Conservation (phyloP, 148 eudicot species). For the Camellia japonica region DNA sequence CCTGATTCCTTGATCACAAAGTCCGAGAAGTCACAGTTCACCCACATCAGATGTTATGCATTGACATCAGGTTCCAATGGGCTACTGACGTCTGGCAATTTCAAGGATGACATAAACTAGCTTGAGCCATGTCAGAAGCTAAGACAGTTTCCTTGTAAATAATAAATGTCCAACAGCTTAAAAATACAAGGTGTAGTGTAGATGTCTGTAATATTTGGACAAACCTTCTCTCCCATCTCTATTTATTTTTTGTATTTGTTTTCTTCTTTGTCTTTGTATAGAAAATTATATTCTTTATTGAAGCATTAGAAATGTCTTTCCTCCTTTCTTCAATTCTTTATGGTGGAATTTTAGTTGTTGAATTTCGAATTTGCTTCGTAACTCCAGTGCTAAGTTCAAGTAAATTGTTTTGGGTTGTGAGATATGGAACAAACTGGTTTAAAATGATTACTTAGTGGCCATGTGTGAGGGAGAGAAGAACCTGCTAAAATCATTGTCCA, state of each 20-base stretch:
- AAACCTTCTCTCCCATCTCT: not conserved
- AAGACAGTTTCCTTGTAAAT: conserved; percentile 18
- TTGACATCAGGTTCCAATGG: not conserved
- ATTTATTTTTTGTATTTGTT: not conserved
- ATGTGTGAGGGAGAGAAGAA: too few relatives aligned
- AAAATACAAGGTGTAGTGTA: conserved; percentile 14
- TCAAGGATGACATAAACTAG: conserved; percentile 12
- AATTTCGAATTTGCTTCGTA: not conserved
- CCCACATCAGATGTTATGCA: conserved; percentile 7
- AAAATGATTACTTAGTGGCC: not conserved
- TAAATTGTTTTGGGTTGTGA: not conserved
- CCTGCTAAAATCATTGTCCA: not conserved
- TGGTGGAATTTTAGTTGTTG: not conserved
- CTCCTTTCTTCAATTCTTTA: not conserved
- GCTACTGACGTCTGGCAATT: conserved; percentile 7
- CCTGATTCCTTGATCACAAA: not conserved
- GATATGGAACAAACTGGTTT: not conserved
- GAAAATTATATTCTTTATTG: conserved; percentile 17
- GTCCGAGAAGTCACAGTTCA: not conserved
- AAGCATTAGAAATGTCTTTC: conserved; percentile 6
- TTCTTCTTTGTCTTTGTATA: conserved; percentile 11
- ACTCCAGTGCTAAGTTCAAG: not conserved
- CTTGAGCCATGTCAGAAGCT: conserved; percentile 14
- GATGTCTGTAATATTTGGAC: conserved; percentile 16
- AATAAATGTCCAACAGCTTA: conserved; percentile 4